Base-by-base conservation (phyloP, 2,329 filamentous ascomycete species). In the Tolypocladium inflatum region DNA sequence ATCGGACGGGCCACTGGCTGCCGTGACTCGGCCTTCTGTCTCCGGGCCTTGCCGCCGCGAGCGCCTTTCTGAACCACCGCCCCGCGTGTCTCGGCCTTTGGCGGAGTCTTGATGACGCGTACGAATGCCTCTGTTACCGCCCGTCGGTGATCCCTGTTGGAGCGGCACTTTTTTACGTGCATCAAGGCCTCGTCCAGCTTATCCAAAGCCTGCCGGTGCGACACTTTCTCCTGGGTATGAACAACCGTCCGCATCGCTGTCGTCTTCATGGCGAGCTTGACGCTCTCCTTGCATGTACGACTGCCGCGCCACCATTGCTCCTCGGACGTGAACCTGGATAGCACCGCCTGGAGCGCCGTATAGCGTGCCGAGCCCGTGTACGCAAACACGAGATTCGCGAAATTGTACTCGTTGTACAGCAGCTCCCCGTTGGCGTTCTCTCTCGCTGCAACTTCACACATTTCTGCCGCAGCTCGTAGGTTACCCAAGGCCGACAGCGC, bases 371-470 rank as follows among this genome's bases (percentile, higher is more conserved):
- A 64, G 2, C 67, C 68, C 1, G 68, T 71, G 61, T 72, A 72
- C 6, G 68, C 63, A 56, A 67, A 68, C 30, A 76, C 59, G 21
- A 76, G 66, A 43, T 68, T 73, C 37, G 68, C 59, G 63, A 76
- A 76, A 60, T 74, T 76, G 63, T 67, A 67, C 52, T 70, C 64
- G 61, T 63, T 73, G 63, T 74, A 76, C 42, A 70, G 64, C 35
- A 72, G 60, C 43, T 72, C 65, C 15, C 71, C 70, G 23, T 66
- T 61, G 42, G 73, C 74, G 54, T 75, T 74, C 58, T 70, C 64
- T 11, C 66, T 61, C 21, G 73, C 73, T 4, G 73, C 73, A n/a
- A 69, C 52, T 41, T 70, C 63, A 54, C 73, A 74, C 54, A 76
- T 63, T 5, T 61, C 59, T 10, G 69, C 64, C 6, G 72, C 69